Evolutionary conservation across 768 basidiomycete species (phyloP).

Genomic region (Lentinula aciculospora): DNA sequence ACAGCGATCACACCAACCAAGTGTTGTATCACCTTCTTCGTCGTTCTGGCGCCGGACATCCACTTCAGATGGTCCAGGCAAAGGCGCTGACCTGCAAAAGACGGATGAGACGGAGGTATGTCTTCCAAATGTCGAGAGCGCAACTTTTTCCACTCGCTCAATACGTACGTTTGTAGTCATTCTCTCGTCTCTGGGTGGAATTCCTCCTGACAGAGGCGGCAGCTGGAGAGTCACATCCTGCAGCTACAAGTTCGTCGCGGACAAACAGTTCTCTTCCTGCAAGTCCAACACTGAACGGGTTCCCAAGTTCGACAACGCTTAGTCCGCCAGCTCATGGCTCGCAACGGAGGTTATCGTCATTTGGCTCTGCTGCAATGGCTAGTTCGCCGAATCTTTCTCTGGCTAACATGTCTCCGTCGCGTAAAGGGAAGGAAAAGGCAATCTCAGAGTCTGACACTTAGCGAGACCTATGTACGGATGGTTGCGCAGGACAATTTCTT

Average conservation of each 20-base stretch:
- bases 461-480: not conserved
- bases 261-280: conserved; percentile 32
- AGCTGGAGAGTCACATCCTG: conserved; percentile 27
- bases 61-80: conserved; percentile 26
- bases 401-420: conserved; percentile 25
- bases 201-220: conserved; percentile 92
- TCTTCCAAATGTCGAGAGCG: not conserved
- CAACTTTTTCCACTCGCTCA: not conserved
- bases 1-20: conserved; percentile 37
- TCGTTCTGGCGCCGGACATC: conserved; percentile 39
- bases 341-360: conserved; percentile 32
- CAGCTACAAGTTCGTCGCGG: conserved; percentile 20
- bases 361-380: conserved; percentile 28
- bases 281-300: conserved; percentile 23
- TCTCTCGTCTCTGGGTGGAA: conserved; percentile 97
- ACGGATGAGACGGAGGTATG: conserved; percentile 80
- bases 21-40: conserved; percentile 14
- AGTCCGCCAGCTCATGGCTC: conserved; percentile 19
- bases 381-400: conserved; percentile 34
- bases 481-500: not conserved
- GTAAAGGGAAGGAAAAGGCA: conserved; percentile 44
- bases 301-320: conserved; percentile 16
- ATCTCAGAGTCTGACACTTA: not conserved
- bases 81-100: conserved; percentile 62
- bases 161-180: conserved; percentile 62